Conservation (phyloP, 2,329 filamentous ascomycete species). For the Arthrobotrys pseudoclavata region DNA sequence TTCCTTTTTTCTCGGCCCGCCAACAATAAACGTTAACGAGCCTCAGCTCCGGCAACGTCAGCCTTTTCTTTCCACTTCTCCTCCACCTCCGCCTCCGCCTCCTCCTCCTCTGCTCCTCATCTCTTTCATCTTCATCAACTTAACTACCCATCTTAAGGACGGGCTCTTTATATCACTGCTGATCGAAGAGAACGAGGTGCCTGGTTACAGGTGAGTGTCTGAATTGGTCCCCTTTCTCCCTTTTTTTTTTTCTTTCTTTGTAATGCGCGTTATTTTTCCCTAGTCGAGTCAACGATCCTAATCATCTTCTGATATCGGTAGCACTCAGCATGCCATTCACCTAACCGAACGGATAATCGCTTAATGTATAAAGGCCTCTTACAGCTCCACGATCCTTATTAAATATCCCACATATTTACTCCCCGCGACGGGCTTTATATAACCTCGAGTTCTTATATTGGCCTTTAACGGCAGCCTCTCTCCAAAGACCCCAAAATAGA, state of each 20-base stretch:
- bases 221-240: conserved; percentile 2
- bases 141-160: conserved; percentile 18
- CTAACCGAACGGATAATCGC: conserved; percentile 59
- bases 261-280: conserved; percentile 36
- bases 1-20: conserved; percentile 35
- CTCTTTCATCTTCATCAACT: conserved; percentile 1
- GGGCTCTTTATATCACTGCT: conserved; percentile 39
- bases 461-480: not conserved
- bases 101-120: conserved; percentile 15
- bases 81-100: conserved; percentile 7
- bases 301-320: conserved; percentile 4
- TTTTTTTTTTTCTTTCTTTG: not conserved
- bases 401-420: conserved; percentile 17
- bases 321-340: conserved; percentile 44
- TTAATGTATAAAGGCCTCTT: conserved; percentile 61
- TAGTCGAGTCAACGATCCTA: conserved; percentile 4
- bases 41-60: conserved; percentile 41
- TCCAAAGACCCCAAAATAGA: not conserved
- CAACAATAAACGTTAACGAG: conserved; percentile 21
- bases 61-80: conserved; percentile 8
- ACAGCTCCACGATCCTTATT: conserved; percentile 59
- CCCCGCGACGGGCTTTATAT: conserved; percentile 35
- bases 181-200: conserved; percentile 49
- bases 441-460: conserved; percentile 2
- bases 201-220: conserved; percentile 46